Evolutionary conservation across 23 red algal genomes (phyloP).

Genomic region (Agarophyton chilense): DNA sequence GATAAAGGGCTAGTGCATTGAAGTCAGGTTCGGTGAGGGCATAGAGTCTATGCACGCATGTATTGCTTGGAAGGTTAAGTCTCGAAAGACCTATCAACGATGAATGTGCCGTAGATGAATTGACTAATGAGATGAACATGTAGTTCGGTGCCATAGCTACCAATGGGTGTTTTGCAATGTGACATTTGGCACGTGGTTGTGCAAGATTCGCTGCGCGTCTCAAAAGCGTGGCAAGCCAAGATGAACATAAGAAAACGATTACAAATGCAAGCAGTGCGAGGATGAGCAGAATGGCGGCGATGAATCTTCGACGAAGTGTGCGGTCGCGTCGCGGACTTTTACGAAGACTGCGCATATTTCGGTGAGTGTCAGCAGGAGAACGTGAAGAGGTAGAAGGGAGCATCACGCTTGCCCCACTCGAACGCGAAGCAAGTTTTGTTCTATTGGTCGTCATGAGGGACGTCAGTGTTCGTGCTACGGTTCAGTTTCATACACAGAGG

Average conservation of each 20-base stretch:
- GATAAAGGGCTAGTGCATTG: background rate
- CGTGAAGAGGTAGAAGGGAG: background rate
- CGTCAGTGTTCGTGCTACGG: background rate
- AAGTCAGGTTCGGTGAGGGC: background rate
- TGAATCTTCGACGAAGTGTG: background rate
- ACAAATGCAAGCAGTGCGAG: background rate
- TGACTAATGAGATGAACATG: conserved; percentile 58
- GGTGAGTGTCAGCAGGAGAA: background rate
- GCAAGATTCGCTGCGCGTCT: background rate
- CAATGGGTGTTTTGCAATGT: background rate
- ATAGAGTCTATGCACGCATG: conserved; percentile 43
- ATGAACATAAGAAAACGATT: background rate
- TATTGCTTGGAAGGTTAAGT: conserved; percentile 6
- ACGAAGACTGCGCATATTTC: background rate
- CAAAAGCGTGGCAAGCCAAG: conserved; percentile 8
- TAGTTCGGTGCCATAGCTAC: background rate
- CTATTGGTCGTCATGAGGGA: background rate
- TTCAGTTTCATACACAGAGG: background rate
- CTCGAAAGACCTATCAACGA: conserved; percentile 25
- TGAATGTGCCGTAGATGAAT: background rate
- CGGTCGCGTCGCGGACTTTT: background rate
- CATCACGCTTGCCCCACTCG: background rate
- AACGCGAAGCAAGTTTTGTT: background rate
- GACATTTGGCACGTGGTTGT: background rate
- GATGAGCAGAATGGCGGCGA: background rate